Conservation (phyloP, 2,329 filamentous ascomycete species). For the Exophiala sideris region DNA sequence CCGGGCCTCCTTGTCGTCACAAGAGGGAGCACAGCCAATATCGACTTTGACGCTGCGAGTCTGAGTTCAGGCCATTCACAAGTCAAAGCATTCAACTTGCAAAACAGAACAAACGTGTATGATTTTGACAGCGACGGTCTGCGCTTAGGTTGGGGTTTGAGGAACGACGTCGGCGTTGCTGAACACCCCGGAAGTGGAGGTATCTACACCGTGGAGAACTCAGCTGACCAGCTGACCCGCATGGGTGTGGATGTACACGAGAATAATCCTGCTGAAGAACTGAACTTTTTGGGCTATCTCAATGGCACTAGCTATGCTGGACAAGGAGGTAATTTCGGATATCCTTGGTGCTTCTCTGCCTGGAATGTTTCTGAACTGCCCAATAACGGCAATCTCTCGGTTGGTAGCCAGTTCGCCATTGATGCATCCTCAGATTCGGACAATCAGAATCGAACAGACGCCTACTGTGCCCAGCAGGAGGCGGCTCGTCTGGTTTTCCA, state of each 20-base stretch:
- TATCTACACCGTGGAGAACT: constrained; percentile 65
- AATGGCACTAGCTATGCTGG: constrained; percentile 44
- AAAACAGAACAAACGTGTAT: constrained; percentile 40
- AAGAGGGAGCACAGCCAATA: constrained; percentile 61
- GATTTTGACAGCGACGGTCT: constrained; percentile 52
- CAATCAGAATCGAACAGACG: constrained; percentile 45
- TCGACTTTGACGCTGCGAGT: constrained; percentile 55
- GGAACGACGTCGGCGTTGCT: constrained; percentile 69
- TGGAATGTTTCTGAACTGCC: constrained; percentile 57
- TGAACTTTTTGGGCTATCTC: constrained; percentile 68
- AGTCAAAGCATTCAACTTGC: constrained; percentile 61
- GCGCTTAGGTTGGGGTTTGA: constrained; percentile 63
- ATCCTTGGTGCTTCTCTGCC: constrained; percentile 65
- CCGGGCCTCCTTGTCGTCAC: constrained; percentile 62
- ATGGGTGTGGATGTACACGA: constrained; percentile 60
- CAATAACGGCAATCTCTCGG: constrained; percentile 41
- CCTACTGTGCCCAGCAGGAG: constrained; percentile 42
- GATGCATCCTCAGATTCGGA: constrained; percentile 37
- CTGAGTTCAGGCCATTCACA: constrained; percentile 60
- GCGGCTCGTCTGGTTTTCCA: constrained; percentile 56
- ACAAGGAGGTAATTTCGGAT: constrained; percentile 60
- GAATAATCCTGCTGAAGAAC: constrained; percentile 69
- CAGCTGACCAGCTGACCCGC: constrained; percentile 61
- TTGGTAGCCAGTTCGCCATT: constrained; percentile 52
- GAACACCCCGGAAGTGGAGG: constrained; percentile 47